These are phyloP conservation scores for Chaetoceros muelleri DNA, from an alignment of 108 stramenopile species.

Conservation along the genomic window DNA sequence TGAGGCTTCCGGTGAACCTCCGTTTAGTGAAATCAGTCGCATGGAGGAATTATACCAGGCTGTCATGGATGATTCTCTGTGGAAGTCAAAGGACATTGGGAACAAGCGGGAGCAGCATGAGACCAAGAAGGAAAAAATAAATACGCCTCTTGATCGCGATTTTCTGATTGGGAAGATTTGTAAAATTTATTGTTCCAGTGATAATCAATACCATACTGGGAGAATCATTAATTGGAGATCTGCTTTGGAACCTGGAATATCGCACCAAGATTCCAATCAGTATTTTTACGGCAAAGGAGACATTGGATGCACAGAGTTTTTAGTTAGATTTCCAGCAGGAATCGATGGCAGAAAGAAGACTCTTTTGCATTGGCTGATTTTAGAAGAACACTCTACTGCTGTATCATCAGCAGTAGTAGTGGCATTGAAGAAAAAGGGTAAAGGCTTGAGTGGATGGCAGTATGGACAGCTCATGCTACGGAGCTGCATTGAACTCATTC, in stretches of 20 bases:
- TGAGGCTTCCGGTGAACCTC: constrained; percentile 11
- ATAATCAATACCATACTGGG: constrained; percentile 60
- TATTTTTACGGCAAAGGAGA: constrained; percentile 27
- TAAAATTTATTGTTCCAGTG: constrained; percentile 47
- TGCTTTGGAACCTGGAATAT: neutral
- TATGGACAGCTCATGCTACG: constrained; percentile 49
- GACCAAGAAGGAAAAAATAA: constrained; percentile 4
- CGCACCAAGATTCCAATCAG: constrained; percentile 6
- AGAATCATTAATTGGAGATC: constrained; percentile 48
- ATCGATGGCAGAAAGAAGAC: constrained; percentile 41
- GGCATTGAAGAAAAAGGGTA: too few species aligned
- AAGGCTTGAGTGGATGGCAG: constrained; percentile 26
- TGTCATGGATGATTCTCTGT: constrained; percentile 7
- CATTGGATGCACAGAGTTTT: constrained; percentile 35
- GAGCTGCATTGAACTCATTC: constrained; percentile 46
- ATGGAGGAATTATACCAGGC: constrained; percentile 15
- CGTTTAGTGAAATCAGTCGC: constrained; percentile 19
- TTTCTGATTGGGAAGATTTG: constrained; percentile 56
- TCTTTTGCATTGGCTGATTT: constrained; percentile 46
- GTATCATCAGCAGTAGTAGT: constrained; percentile 35
- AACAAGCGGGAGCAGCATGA: neutral
- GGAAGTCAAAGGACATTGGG: neutral
- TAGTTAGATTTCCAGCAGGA: constrained; percentile 61
- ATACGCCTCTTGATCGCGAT: constrained; percentile 3
- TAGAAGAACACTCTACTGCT: constrained; percentile 69